Base-by-base conservation (phyloP, 257 asterid species). In the Nicotiana noctiflora region DNA sequence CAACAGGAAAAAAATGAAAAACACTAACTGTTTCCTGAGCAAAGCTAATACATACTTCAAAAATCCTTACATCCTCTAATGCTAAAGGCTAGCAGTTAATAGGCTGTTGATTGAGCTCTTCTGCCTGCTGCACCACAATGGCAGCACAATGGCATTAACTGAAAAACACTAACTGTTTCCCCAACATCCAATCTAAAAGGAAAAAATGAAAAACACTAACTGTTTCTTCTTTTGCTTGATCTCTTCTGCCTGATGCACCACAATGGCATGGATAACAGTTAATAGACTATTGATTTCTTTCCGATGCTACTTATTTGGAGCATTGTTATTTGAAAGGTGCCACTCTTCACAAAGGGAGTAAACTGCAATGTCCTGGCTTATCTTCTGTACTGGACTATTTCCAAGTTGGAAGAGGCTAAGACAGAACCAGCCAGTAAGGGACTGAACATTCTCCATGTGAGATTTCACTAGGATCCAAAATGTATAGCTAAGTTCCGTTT, bases 281-380 rank as follows among this genome's bases (percentile, higher is more conserved):
- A 92, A 83, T 83, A 96, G 85, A 85, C 97, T 92, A 86, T 92
- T 92, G 79, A 96, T n/a, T 86, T 51, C 99, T 98, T 70, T 94
- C 99, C 0, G 99, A 92, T 2, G 98, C 99, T 65, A 91, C 97
- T 92, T 94, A 81, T 94, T 98, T 0, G 98, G 99, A 5, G 92
- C 92, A 65, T 96, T 94, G 53, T 90, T 94, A 63, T 91, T 86
- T 1, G 97, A 91, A n/a, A 86, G 96, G 79, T 92, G 97, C 99
- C 99, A 96, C 70, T 92, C 98, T 79, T 96, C 98, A n/a, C 98
- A 96, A 83, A 96, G 89, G 2, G 97, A 85, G 90, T 92, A 93
- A 46, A 96, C 86, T 49, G 91, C 89, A 0, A 92, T 88, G 82
- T 94, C 97, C 83, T 89, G 96, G 66, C 82, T 77, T 4, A 91